These are phyloP conservation scores for Periconia sp. DNA, from an alignment of 2,329 filamentous ascomycete species.

Conservation along the genomic window DNA sequence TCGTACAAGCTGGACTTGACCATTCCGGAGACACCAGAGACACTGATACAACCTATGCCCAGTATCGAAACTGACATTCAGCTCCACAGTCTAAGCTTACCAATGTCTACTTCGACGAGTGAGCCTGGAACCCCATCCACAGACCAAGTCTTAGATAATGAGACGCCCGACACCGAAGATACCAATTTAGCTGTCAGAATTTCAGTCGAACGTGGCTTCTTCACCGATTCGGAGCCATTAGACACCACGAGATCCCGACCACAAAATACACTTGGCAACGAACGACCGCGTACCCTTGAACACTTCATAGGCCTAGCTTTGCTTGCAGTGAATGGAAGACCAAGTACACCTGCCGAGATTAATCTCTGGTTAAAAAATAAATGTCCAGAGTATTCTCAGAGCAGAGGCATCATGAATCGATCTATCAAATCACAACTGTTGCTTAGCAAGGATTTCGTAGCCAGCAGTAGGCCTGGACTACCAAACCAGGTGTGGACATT, in stretches of 20 bases:
- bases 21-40: constrained; percentile 19
- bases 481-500: constrained; percentile 1
- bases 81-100: neutral
- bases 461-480: neutral
- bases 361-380: constrained; percentile 7
- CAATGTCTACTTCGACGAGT: neutral
- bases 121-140: neutral
- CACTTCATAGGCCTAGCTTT: constrained; percentile 8
- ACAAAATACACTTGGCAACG: neutral
- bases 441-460: constrained; percentile 1
- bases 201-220: neutral
- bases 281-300: neutral
- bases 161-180: neutral
- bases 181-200: neutral
- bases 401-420: constrained; percentile 15
- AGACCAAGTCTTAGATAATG: neutral
- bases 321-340: constrained; percentile 6
- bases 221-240: neutral
- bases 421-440: constrained; percentile 15
- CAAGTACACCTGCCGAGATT: constrained; percentile 1
- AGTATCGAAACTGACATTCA: neutral
- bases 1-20: constrained; percentile 3
- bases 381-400: constrained; percentile 12
- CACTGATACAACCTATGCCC: neutral
- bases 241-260: neutral